Evolutionary conservation across 495 filamentous ascomycete genomes (phyloP), one percentile per base, ranked within the genome.

Genomic region (Amorphotheca resinae): DNA sequence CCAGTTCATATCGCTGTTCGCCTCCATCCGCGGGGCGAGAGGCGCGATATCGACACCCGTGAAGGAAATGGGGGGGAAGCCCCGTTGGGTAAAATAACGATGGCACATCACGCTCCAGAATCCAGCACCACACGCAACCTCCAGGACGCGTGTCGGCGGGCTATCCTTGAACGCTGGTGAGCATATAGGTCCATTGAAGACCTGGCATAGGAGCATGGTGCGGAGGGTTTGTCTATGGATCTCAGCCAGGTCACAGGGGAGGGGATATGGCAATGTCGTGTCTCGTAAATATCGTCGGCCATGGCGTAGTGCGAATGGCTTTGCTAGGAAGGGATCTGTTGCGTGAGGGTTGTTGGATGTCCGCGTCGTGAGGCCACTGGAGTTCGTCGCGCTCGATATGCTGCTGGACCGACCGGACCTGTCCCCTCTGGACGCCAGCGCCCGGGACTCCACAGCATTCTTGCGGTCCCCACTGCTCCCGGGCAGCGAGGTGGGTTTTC

Each of bases 21-120:
- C 53, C 22, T 59, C 77, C 54, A 87, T 64, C 46, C 86, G 77
- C 16, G 82, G 79, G 5, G 82, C 77, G 9, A 93, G 59, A 2
- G 82, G 77, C 18, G 82, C 79, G 26, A 94, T 73, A 59, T 96
- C 89, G 40, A 96, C 62, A 0, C 89, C 89, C 1, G 80, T 81
- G 57, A 95, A 95, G 15, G 75, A 72, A 18, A 84, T 71, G 50
- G 56, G 56, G 0, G 59, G 46, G 45, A 78, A 65, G 7, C 82
- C 84, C 16, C 68, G 67, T 20, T 68, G 67, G 31, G 68, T 65
- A 52, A 88, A 82, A 59, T 84, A 77, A 17, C 81, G 71, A 59
- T 89, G 80, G 58, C 84, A 91, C 62, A 81, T 71, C 58, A 82
- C 79, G 48, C 84, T 87, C 89, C 89, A 95, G 49, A 89, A 78